Base-by-base conservation (phyloP, 2,329 filamentous ascomycete species). In the Coleophoma cylindrospora region DNA sequence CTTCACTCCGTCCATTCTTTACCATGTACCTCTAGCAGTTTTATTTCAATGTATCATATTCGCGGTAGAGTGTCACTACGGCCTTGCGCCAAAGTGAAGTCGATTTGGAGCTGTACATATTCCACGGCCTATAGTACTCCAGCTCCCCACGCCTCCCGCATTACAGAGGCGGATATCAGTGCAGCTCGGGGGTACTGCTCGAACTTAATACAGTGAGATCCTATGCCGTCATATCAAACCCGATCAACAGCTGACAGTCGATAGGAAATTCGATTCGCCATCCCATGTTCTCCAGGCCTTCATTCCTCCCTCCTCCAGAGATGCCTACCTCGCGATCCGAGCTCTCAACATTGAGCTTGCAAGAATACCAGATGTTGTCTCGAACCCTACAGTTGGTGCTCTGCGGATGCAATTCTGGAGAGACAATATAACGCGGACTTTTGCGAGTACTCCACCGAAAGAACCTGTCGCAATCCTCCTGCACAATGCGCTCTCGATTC, bases 401-500 rank as follows among this genome's bases (percentile, higher is more conserved):
- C 83, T 97, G 77, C 90, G 94, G 56, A 86, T 96, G 69, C 89
- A 96, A 67, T 97, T 97, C 74, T 97, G 94, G 89, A 83, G 89
- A 45, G 91, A 97, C 60, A 83, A 89, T 4, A 74, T 99, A 47
- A 80, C 86, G 48, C 84, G 86, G 54, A 87, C 89, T 1, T 86
- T 96, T 53, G 77, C 86, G 2, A 87, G 87, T 33, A 74, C 76
- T 0, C 91, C 94, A 1, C 91, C 91, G 1, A 89, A 91, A 62
- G 91, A 99, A 66, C 94, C 94, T 19, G 89, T 96, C 40, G 92
- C 91, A 51, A 80, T 96, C 32, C 75, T 97, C 5, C 77, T 99
- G 1, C 79, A 89, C 54, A 80, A 84, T 50, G 87, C 87, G 19
- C 77, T 95, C 14, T 74, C 79, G 7, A 77, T 82, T 55, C 78